Evolutionary conservation across 2,329 filamentous ascomycete species (phyloP), one percentile per base, ranked within the genome.

Genomic region (Beauveria pseudobassiana): DNA sequence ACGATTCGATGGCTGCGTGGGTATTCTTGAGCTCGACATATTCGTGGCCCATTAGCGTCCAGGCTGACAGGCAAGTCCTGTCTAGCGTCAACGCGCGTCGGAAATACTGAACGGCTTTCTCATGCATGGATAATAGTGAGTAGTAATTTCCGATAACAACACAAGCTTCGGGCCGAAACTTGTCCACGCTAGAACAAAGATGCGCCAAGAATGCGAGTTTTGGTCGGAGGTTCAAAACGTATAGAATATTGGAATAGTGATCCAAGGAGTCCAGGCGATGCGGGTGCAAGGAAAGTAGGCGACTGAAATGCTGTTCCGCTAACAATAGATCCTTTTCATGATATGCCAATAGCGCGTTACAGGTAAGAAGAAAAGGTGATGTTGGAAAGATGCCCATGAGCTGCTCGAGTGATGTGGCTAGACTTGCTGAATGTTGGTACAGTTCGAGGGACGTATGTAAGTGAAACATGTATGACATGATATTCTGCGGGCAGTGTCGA

Each of bases 1-100:
- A 99, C 1, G 91, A 96, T 73, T 99, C 95, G 64, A 99, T 98
- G 9, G 95, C 95, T 0, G 95, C 93, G 69, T 99, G 95, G 0
- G 93, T 98, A 72, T 99, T 99, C 71, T 98, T 99, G 75, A 99
- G 87, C 74, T 99, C 95, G 59, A 98, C 92, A 68, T 97, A 99
- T 73, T 99, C 95, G 74, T 99, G 95, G 1, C 95, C 95, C 93
- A 99, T 98, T 1, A 99, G 80, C 0, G 95, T 99, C 95, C 95
- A 99, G 1, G 95, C 95, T 0, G 92, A 96, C 18, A 97, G 82
- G 72, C 95, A 99, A 28, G 87, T 88, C 10, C 93, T 87, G 71
- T 99, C 95, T 0, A 99, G 80, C 0, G 91, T 96, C 22, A 99
- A 77, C 0, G 95, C 95, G 24, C 95, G 88, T 3, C 95, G 89